phyloP scores from a whole-genome alignment of 257 asterid species.

The Gentiana dahurica region DNA sequence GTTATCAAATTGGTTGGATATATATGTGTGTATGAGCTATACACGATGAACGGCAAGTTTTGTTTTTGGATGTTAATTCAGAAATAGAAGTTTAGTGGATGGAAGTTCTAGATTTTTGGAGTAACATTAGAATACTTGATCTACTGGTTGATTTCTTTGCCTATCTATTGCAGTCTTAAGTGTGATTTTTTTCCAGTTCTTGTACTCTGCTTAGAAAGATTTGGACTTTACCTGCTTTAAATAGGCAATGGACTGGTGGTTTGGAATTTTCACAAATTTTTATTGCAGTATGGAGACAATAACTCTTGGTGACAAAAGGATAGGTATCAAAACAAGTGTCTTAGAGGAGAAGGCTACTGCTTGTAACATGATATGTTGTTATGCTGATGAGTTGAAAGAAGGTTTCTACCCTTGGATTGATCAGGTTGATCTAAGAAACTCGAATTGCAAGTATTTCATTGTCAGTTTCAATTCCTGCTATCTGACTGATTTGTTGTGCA shows the following conservation, averaged over 20 bases:
- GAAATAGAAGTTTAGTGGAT: no score
- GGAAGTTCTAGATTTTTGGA: no score
- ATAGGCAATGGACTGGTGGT: neutral
- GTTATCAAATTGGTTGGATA: no score
- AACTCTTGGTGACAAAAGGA: constrained; percentile 92
- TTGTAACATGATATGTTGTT: constrained; percentile 97
- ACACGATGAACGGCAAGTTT: no score
- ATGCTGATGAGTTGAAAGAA: constrained; percentile 96
- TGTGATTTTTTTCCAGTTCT: no score
- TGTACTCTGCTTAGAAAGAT: no score
- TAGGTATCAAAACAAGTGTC: constrained; percentile 92
- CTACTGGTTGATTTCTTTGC: no score
- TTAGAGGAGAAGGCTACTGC: constrained; percentile 98
- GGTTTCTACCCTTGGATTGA: constrained; percentile 99
- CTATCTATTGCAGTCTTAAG: no score
- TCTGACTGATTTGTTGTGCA: neutral
- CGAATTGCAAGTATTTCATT: neutral
- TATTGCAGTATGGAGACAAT: constrained; percentile 92
- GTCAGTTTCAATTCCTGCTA: no score
- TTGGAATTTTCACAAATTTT: neutral
- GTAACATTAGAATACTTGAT: no score
- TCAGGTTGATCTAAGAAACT: constrained; percentile 53
- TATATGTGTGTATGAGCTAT: no score
- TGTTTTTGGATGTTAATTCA: no score
- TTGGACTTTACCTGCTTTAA: neutral